Percentiles rank a stretch among this genome's conserved stretches.
These are phyloP conservation scores for Macrophomina phaseolina DNA, from an alignment of 2,329 filamentous ascomycete genomes.

Conservation along the genomic window DNA sequence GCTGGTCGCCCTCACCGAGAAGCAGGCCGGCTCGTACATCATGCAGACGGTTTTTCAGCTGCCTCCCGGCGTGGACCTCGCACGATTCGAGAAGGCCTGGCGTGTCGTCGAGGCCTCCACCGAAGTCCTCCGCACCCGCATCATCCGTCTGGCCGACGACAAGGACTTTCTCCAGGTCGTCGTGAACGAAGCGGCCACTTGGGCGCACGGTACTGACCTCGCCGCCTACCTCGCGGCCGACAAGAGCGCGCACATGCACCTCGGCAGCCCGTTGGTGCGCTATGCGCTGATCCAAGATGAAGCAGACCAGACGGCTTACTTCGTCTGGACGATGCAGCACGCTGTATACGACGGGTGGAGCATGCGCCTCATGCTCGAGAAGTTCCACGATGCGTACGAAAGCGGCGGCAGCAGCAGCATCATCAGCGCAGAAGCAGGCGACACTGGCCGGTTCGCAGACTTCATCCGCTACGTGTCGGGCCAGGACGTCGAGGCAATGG, in stretches of 20 bases:
- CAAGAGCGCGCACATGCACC: slow-evolving; percentile 31
- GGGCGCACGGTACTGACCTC: slow-evolving; percentile 27
- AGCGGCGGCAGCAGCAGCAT: neutral
- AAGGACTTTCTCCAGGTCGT: slow-evolving; percentile 5
- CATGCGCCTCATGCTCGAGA: neutral
- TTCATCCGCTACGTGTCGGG: neutral
- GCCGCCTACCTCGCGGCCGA: slow-evolving; percentile 43
- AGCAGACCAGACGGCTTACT: neutral
- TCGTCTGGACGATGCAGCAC: slow-evolving; percentile 39
- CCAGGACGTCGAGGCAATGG: neutral
- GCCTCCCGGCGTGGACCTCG: slow-evolving; percentile 29
- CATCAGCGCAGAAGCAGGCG: neutral
- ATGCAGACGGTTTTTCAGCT: slow-evolving; percentile 44
- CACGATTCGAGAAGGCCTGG: neutral
- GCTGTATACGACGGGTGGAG: slow-evolving; percentile 43
- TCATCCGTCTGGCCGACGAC: slow-evolving; percentile 29
- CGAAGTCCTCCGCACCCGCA: slow-evolving; percentile 48
- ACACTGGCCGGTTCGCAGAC: neutral
- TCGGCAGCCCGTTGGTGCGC: slow-evolving; percentile 46
- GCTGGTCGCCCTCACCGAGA: slow-evolving; percentile 47
- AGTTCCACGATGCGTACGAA: neutral
- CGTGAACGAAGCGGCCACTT: neutral
- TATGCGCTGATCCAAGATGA: slow-evolving; percentile 41
- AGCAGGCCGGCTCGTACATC: slow-evolving; percentile 45
- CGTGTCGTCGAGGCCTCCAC: slow-evolving; percentile 34